Percentiles rank a stretch among this genome's conserved stretches.
Evolutionary conservation across 1,139 yeast species (phyloP).

Genomic region (Saccharomyces hybrid): DNA sequence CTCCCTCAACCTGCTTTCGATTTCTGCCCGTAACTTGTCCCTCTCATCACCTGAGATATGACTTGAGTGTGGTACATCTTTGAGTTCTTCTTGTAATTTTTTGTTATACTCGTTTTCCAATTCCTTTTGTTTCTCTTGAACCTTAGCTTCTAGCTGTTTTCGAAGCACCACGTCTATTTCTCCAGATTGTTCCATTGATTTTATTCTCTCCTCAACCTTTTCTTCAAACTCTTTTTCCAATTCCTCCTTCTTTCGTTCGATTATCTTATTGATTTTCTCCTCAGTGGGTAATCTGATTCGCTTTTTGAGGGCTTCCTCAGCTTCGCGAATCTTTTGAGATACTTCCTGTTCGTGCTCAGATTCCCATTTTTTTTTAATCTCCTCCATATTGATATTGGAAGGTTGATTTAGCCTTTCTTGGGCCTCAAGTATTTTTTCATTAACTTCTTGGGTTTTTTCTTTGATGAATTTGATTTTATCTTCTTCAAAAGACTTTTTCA

Average conservation of each 20-base stretch:
- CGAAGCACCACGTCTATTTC: not conserved
- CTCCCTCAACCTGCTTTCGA: conserved; percentile 15
- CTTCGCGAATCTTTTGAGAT: conserved; percentile 17
- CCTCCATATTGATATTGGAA: conserved; percentile 10
- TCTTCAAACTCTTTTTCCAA: conserved; percentile 23
- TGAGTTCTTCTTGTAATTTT: conserved; percentile 11
- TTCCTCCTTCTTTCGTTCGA: conserved; percentile 20
- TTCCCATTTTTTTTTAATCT: conserved; percentile 19
- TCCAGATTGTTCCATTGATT: conserved; percentile 5
- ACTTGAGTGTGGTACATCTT: conserved; percentile 2
- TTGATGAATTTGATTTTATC: conserved; percentile 16
- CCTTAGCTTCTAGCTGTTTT: not conserved
- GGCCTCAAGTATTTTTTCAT: conserved; percentile 14
- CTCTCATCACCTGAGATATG: conserved; percentile 6
- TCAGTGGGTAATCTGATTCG: conserved; percentile 25
- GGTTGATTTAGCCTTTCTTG: conserved; percentile 15
- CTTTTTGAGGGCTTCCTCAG: conserved; percentile 26
- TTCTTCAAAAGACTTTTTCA: conserved; percentile 23
- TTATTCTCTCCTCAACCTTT: conserved; percentile 11
- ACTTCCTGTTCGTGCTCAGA: conserved; percentile 24
- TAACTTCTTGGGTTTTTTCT: conserved; percentile 17
- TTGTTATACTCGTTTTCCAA: conserved; percentile 11
- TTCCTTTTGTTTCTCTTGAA: conserved; percentile 3
- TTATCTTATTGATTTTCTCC: conserved; percentile 21
- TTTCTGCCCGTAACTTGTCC: conserved; percentile 1